Percentiles rank a stretch among this genome's conserved stretches.
These are phyloP conservation scores for Trichoderma asperellum DNA, from an alignment of 2,329 filamentous ascomycete genomes.

Conservation along the genomic window DNA sequence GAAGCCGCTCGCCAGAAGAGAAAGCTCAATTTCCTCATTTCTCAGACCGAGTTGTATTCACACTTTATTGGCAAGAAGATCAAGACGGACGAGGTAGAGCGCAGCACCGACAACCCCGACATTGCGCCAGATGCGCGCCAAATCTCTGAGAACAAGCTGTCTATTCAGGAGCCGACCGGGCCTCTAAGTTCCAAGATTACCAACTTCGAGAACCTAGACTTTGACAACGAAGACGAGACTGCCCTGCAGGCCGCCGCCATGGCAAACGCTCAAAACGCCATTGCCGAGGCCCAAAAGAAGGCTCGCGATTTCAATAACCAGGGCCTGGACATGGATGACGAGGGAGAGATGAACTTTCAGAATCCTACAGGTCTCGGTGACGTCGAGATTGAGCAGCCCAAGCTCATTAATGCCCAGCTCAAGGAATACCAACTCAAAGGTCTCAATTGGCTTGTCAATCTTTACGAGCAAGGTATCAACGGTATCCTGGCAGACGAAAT, in stretches of 20 bases:
- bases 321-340: constrained; percentile 73
- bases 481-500: constrained; percentile 98
- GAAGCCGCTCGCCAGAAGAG: constrained; percentile 97
- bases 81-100: constrained; percentile 93
- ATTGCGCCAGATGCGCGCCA: constrained; percentile 58
- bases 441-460: constrained; percentile 97
- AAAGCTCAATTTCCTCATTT: constrained; percentile 99
- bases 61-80: constrained; percentile 99
- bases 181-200: constrained; percentile 73
- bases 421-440: constrained; percentile 99
- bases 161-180: constrained; percentile 58
- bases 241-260: constrained; percentile 80
- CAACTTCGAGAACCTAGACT: constrained; percentile 91
- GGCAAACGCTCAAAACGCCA: constrained; percentile 94
- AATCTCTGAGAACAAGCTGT: constrained; percentile 48
- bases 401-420: constrained; percentile 87
- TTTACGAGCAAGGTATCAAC: constrained; percentile 99
- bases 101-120: constrained; percentile 81
- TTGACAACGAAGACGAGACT: constrained; percentile 91
- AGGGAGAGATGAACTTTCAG: constrained; percentile 99
- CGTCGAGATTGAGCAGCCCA: constrained; percentile 91
- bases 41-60: constrained; percentile 96
- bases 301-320: constrained; percentile 89
- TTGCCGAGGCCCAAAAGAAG: constrained; percentile 91
- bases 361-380: constrained; percentile 95